Evolutionary conservation across 2,329 filamentous ascomycete genomes (phyloP), one percentile per base, ranked within the genome.

Genomic region (Diaporthe vaccinii): DNA sequence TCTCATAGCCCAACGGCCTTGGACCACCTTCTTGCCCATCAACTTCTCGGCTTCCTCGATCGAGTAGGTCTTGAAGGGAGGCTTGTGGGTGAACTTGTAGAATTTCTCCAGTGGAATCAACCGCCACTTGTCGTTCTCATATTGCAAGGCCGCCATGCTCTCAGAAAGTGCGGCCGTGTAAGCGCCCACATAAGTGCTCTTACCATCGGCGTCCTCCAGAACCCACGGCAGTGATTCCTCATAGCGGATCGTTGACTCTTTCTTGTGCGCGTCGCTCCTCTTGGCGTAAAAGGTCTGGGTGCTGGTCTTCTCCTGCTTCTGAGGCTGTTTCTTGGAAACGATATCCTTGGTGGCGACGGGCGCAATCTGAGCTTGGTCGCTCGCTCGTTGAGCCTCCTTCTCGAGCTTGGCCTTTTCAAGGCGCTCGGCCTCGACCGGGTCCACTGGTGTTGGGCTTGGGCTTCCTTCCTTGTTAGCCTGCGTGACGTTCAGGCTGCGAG

Each of bases 181-280:
- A 74, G 93, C 94, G 59, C 96, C 97, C 46, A 97, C 93, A 95
- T 96, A 98, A 3, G 94, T 94, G 80, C 98, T 96, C 83, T 96
- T 98, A 78, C 95, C 95, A 80, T 99, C 96, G 55, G 96, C 97
- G 83, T 99, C 97, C 82, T 99, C 97, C 49, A 99, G 85, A 82
- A 98, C 96, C 97, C 97, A 99, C 8, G 97, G 97, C 68, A 98
- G 87, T 5, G 96, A 95, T 83, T 99, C 97, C 82, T 98, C 97
- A 79, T 98, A 99, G 77, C 96, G 93, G 85, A 91, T 91, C 74
- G 91, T 90, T 0, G 89, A 88, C 75, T 92, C 89, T 86, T 89
- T 97, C 89, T 90, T 97, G 86, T 85, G 96, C 81, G 96, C 95
- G 80, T 96, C 95, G 8, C 90, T 89, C 73, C 90, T 89, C 74